phyloP scores from a whole-genome alignment of 2,329 filamentous ascomycete species.

The Niveomyces coronatus region DNA sequence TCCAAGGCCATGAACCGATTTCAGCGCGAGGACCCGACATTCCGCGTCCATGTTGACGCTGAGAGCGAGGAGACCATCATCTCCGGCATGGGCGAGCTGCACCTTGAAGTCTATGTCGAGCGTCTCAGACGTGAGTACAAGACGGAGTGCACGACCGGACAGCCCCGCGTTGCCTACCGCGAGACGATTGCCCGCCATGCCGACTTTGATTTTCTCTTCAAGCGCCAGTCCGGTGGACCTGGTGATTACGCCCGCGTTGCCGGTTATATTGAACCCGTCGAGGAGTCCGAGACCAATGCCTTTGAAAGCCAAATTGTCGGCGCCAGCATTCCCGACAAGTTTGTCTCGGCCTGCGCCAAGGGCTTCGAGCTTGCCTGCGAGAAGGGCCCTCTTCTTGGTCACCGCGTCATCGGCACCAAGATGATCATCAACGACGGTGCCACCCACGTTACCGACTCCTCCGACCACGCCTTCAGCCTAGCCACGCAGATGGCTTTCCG shows the following conservation, averaged over 20 bases:
- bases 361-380: conserved; percentile 77
- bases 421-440: conserved; percentile 96
- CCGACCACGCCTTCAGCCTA: conserved; percentile 89
- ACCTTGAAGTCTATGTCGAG: conserved; percentile 95
- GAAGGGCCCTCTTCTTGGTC: conserved; percentile 84
- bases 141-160: conserved; percentile 89
- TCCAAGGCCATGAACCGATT: conserved; percentile 98
- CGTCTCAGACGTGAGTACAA: conserved; percentile 95
- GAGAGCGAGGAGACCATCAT: conserved; percentile 97
- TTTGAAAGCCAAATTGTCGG: conserved; percentile 85
- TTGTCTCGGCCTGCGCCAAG: conserved; percentile 86
- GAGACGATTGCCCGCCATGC: conserved; percentile 77
- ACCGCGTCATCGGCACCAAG: conserved; percentile 77
- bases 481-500: conserved; percentile 95
- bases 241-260: conserved; percentile 92
- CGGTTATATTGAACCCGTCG: conserved; percentile 82
- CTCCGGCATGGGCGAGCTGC: conserved; percentile 94
- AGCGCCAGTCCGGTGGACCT: conserved; percentile 90
- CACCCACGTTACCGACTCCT: conserved; percentile 95
- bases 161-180: conserved; percentile 93
- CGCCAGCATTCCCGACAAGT: conserved; percentile 91
- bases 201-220: conserved; percentile 86
- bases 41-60: conserved; percentile 83
- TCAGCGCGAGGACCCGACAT: conserved; percentile 95
- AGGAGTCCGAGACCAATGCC: conserved; percentile 59